These are phyloP conservation scores for Hymenoscyphus salicellus DNA, from an alignment of 2,329 filamentous ascomycete genomes.

Conservation along the genomic window DNA sequence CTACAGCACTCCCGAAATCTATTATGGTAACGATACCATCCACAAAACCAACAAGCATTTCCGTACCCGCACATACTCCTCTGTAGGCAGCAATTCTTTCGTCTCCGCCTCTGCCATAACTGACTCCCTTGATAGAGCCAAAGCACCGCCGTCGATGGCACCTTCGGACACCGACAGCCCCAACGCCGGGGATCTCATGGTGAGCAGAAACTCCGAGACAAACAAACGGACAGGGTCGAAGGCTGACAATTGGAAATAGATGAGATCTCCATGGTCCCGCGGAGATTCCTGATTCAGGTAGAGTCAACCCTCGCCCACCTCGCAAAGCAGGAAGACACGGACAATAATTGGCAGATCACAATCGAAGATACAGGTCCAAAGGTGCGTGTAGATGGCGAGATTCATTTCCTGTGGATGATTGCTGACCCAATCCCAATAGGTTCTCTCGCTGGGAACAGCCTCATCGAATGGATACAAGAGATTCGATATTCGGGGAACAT, in stretches of 20 bases:
- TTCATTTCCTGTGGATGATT: background rate
- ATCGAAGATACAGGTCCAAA: slow-evolving; percentile 95
- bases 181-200: slow-evolving; percentile 36
- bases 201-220: slow-evolving; percentile 26
- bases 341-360: slow-evolving; percentile 94
- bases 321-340: slow-evolving; percentile 83
- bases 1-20: slow-evolving; percentile 33
- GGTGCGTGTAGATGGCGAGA: slow-evolving; percentile 43
- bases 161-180: slow-evolving; percentile 27
- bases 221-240: background rate
- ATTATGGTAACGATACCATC: slow-evolving; percentile 31
- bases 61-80: slow-evolving; percentile 34
- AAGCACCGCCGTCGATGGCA: slow-evolving; percentile 19
- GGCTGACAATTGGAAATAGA: slow-evolving; percentile 49
- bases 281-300: slow-evolving; percentile 83
- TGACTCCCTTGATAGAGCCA: slow-evolving; percentile 23
- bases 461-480: slow-evolving; percentile 81
- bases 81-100: slow-evolving; percentile 17
- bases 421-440: slow-evolving; percentile 44
- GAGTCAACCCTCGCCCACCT: slow-evolving; percentile 77
- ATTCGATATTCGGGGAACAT: slow-evolving; percentile 90
- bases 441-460: slow-evolving; percentile 78
- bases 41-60: slow-evolving; percentile 29
- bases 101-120: slow-evolving; percentile 2
- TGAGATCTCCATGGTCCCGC: slow-evolving; percentile 65